Evolutionary conservation across 257 asterid genomes (phyloP).

Genomic region (Solanum chiquidenum): DNA sequence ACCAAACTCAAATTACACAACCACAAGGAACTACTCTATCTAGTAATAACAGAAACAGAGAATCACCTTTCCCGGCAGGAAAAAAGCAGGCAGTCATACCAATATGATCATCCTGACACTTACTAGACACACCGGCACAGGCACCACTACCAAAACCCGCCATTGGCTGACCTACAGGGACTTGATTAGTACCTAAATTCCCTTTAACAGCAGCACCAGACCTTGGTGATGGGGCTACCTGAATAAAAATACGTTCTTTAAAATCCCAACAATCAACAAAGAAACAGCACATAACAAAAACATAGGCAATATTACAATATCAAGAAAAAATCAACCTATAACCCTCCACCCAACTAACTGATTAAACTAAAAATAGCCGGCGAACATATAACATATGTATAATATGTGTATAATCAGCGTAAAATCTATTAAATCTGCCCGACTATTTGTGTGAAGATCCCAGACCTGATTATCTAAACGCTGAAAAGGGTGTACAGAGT

Average conservation of each 20-base stretch:
- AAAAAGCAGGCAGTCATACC: slow-evolving; percentile 45
- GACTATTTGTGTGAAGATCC: neutral
- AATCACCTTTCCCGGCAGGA: slow-evolving; percentile 1
- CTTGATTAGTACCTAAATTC: neutral
- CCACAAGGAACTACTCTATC: slow-evolving; percentile 17
- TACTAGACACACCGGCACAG: slow-evolving; percentile 18
- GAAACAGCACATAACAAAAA: neutral
- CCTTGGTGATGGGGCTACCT: neutral
- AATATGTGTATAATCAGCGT: neutral
- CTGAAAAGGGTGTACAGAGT: neutral
- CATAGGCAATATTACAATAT: neutral
- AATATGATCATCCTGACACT: slow-evolving; percentile 32
- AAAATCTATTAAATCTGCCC: neutral
- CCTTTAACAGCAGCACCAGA: neutral
- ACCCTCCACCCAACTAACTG: neutral
- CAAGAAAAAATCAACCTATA: neutral
- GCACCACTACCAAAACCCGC: neutral
- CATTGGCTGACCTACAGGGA: neutral
- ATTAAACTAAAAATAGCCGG: neutral
- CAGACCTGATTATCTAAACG: neutral
- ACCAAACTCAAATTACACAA: neutral
- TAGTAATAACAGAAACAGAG: neutral
- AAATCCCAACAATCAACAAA: neutral
- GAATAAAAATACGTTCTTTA: neutral
- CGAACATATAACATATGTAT: neutral